phyloP scores from a whole-genome alignment of 2,329 filamentous ascomycete genomes.

The Pseudogymnoascus sp. region DNA sequence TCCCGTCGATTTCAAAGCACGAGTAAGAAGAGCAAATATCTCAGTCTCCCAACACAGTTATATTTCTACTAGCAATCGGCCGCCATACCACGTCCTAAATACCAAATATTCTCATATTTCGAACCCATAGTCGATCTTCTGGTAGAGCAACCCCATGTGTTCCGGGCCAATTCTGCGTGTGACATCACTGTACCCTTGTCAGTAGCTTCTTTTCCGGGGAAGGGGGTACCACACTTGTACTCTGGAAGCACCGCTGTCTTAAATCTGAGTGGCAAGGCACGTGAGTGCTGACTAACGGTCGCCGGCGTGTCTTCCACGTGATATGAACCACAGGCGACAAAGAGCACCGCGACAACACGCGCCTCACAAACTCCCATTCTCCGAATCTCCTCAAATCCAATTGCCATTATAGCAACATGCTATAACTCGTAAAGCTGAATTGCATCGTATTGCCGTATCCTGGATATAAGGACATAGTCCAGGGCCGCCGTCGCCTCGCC shows the following conservation, averaged over 20 bases:
- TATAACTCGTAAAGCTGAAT: not conserved
- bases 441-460: not conserved
- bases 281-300: not conserved
- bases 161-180: not conserved
- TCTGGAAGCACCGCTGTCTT: not conserved
- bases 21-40: not conserved
- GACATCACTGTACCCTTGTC: slow-evolving; percentile 6
- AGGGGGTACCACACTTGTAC: not conserved
- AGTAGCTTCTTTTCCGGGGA: not conserved
- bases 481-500: not conserved
- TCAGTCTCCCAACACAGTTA: not conserved
- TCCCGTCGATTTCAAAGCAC: not conserved
- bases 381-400: not conserved
- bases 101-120: not conserved
- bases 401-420: not conserved
- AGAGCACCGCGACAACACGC: slow-evolving; percentile 5
- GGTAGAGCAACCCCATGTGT: not conserved
- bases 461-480: not conserved
- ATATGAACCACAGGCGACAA: not conserved
- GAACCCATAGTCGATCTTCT: not conserved
- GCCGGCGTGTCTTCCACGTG: not conserved
- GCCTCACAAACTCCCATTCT: not conserved
- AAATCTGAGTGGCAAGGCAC: not conserved
- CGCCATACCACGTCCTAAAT: not conserved
- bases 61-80: not conserved